Conservation (phyloP, 2,329 filamentous ascomycete species). For the Stagonosporopsis cucurbitacearum region DNA sequence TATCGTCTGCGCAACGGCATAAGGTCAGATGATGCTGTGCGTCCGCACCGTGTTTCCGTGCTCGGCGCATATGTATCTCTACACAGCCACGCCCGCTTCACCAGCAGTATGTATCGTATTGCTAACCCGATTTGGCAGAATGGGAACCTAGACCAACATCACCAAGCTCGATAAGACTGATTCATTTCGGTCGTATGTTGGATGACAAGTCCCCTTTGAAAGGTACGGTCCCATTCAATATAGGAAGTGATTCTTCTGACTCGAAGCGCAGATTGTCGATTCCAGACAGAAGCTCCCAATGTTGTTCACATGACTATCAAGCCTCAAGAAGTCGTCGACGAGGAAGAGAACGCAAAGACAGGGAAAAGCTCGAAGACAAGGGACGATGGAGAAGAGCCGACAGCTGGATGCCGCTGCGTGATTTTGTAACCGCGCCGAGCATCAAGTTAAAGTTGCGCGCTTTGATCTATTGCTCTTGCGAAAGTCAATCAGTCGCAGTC, state of each 20-base stretch:
- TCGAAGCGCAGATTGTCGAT: slow-evolving; percentile 72
- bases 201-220: slow-evolving; percentile 86
- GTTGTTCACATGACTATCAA: slow-evolving; percentile 95
- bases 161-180: slow-evolving; percentile 87
- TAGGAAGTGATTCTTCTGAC: not conserved
- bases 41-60: slow-evolving; percentile 6
- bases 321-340: slow-evolving; percentile 81
- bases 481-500: not conserved
- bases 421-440: slow-evolving; percentile 58
- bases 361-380: slow-evolving; percentile 61
- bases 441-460: slow-evolving; percentile 1
- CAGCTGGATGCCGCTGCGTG: slow-evolving; percentile 68
- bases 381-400: slow-evolving; percentile 62
- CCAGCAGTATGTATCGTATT: slow-evolving; percentile 6
- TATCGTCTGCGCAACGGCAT: slow-evolving; percentile 3
- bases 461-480: not conserved
- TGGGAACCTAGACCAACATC: slow-evolving; percentile 88
- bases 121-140: slow-evolving; percentile 56
- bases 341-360: slow-evolving; percentile 77
- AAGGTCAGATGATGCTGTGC: slow-evolving; percentile 10
- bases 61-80: slow-evolving; percentile 5
- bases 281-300: slow-evolving; percentile 76
- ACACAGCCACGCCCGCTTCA: slow-evolving; percentile 18
- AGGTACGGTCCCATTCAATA: slow-evolving; percentile 61
- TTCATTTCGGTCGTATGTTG: slow-evolving; percentile 88